Conservation (phyloP, 2,329 filamentous ascomycete species). For the Xylaria digitata region DNA sequence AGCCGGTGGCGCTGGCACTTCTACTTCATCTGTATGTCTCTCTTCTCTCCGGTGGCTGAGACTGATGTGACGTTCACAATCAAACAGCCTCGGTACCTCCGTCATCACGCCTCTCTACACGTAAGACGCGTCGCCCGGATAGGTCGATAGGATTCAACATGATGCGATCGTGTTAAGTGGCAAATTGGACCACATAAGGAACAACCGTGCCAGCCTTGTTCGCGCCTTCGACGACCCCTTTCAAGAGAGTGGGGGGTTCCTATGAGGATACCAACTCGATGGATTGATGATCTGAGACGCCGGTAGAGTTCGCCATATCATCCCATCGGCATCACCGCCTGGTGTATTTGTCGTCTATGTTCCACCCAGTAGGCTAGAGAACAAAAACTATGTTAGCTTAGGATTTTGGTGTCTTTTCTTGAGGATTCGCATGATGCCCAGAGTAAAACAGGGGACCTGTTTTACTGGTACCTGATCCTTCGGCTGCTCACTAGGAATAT, state of each 20-base stretch:
- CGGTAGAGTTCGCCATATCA: constrained; percentile 22
- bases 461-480: constrained; percentile 26
- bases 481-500: constrained; percentile 4
- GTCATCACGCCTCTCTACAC: constrained; percentile 10
- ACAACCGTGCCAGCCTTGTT: constrained; percentile 22
- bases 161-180: constrained; percentile 23
- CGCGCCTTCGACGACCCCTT: not conserved
- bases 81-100: constrained; percentile 23
- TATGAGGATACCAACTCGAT: not conserved
- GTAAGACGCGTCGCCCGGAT: constrained; percentile 20
- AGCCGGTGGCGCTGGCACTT: not conserved
- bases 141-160: constrained; percentile 22
- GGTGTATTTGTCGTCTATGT: constrained; percentile 29
- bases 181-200: constrained; percentile 17
- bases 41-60: not conserved
- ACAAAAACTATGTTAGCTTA: constrained; percentile 8
- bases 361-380: constrained; percentile 20
- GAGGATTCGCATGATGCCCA: constrained; percentile 1
- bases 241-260: constrained; percentile 9
- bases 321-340: constrained; percentile 30
- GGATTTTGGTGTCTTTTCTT: constrained; percentile 24
- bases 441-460: constrained; percentile 15
- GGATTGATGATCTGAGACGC: constrained; percentile 17
- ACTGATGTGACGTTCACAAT: constrained; percentile 17
- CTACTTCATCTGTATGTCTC: not conserved